Evolutionary conservation across 169 alveolate genomes (phyloP), one percentile per base, ranked within the genome.

Genomic region (Neospora caninum): DNA sequence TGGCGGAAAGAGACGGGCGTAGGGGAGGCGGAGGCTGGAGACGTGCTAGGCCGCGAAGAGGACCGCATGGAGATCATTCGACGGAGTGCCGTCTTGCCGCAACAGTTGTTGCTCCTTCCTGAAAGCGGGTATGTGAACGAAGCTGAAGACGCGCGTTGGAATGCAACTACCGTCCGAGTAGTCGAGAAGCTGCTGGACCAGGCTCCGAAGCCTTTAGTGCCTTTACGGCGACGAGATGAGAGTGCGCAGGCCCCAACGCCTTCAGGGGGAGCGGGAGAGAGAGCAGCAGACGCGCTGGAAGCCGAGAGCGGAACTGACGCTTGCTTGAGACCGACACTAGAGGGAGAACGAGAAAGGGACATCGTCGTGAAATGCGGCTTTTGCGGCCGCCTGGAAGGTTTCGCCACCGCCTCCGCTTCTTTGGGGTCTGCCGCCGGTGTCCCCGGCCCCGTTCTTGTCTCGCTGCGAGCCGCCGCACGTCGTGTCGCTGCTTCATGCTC

Each of bases 11-110:
- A 64, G 73, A 64, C 25, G 4, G 4, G 73, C 73, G 31, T 10
- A 6, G n/a, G 25, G 31, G 31, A 16, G 73, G 73, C n/a, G 25
- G 73, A 64, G 73, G 13, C n/a, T 7, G 7, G 73, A 64, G 31
- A 64, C 73, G 73, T 9, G 7, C 31, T 22, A 22, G n/a, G 34
- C 0, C n/a, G 31, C 73, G n/a, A 9, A 22, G 73, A 64, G 25
- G 34, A 64, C 73, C 34, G 20, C 31, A 7, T 64, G 58, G 58
- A 13, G 13, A 49, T 49, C 41, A 6, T 64, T 49, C 89, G 83
- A 36, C 31, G 89, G 27, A 20, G 91, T 53, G 83, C 94, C n/a
- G 13, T 78, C 64, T 80, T 78, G 94, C 89, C 69, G 58, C 94
- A 78, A 53, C 94, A 78, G 82, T 53, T 91, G 86, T 86, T 91